Percentiles rank a stretch among this genome's conserved stretches.
Evolutionary conservation across 192 early-diverging fungal genomes (phyloP).

Genomic region (Physocladia obscura): DNA sequence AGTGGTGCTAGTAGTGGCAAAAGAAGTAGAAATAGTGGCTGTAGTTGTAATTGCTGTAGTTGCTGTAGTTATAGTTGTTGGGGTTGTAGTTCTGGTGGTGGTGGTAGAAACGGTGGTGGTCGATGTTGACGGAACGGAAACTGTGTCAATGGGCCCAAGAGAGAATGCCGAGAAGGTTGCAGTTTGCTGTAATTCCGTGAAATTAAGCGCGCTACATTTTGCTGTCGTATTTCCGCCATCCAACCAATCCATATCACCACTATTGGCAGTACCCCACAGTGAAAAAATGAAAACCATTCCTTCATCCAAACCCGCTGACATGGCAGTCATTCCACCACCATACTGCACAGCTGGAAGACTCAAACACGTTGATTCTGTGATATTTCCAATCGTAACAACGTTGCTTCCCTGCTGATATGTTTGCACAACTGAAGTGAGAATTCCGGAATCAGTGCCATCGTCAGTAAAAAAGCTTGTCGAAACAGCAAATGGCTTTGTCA

Average conservation of each 20-base stretch:
- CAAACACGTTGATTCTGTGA: background rate
- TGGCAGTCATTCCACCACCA: background rate
- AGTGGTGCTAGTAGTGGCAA: too few species aligned
- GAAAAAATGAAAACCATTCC: constrained; percentile 1
- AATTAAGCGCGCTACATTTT: too few species aligned
- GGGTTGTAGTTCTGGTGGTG: too few species aligned
- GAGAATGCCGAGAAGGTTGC: too few species aligned
- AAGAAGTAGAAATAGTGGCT: too few species aligned
- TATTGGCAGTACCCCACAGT: background rate
- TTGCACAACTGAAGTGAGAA: background rate
- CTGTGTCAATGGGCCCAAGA: too few species aligned
- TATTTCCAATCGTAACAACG: background rate
- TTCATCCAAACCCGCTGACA: background rate
- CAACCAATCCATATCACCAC: background rate
- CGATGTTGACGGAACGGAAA: too few species aligned
- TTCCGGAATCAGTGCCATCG: background rate
- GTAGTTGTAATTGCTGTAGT: too few species aligned
- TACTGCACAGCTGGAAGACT: background rate
- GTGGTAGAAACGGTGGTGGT: too few species aligned
- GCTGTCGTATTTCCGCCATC: background rate
- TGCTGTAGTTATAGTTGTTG: too few species aligned
- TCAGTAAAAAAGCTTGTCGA: background rate
- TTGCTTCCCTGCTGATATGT: background rate
- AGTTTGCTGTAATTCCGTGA: too few species aligned
- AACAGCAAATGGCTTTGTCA: background rate